These are phyloP conservation scores for Dujonia santamariae DNA, from an alignment of 1,139 yeast species.

Conservation along the genomic window DNA sequence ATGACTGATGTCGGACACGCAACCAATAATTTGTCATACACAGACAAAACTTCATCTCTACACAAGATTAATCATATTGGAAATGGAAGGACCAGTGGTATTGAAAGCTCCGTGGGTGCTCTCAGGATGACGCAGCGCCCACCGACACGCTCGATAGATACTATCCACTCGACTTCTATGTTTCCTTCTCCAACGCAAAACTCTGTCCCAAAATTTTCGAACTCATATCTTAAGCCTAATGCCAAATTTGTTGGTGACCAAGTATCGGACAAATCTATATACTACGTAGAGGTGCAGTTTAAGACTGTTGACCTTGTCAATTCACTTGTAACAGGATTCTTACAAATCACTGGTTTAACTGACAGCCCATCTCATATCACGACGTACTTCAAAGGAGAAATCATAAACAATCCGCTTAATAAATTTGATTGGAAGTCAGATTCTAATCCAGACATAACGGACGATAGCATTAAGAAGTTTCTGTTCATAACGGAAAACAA, in stretches of 20 bases:
- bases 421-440: conserved; percentile 17
- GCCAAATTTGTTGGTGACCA: conserved; percentile 68
- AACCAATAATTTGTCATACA: no score
- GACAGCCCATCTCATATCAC: conserved; percentile 73
- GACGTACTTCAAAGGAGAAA: conserved; percentile 86
- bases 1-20: no score
- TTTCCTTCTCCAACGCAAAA: neutral
- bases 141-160: conserved; percentile 2
- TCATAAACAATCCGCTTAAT: conserved; percentile 56
- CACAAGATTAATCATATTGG: no score
- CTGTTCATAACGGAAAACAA: conserved; percentile 41
- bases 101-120: no score
- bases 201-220: conserved; percentile 19
- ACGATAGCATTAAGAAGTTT: conserved; percentile 20
- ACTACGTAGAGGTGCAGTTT: conserved; percentile 70
- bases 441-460: conserved; percentile 12
- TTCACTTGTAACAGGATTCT: conserved; percentile 69
- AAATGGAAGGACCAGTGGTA: no score
- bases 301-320: conserved; percentile 63
- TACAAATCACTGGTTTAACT: conserved; percentile 79
- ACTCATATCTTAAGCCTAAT: conserved; percentile 57
- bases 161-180: no score
- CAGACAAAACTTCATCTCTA: no score
- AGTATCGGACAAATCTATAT: conserved; percentile 64
- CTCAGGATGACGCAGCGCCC: no score